phyloP scores from a whole-genome alignment of 2,329 filamentous ascomycete species.

The Calonectria henricotiae region DNA sequence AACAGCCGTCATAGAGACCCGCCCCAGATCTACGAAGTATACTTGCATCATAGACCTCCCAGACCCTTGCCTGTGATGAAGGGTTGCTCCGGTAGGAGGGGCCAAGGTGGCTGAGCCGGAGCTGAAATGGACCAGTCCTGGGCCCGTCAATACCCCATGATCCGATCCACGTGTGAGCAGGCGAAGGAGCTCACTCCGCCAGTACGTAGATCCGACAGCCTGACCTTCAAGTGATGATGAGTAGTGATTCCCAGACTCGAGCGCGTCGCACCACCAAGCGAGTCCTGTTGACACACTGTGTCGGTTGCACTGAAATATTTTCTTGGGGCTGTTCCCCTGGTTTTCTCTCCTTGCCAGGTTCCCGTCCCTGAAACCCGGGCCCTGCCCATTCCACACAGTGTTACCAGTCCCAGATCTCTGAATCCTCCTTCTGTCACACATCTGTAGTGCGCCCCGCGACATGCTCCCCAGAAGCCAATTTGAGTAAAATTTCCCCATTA shows the following conservation, averaged over 20 bases:
- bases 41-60: conserved; percentile 35
- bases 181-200: conserved; percentile 25
- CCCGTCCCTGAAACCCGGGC: conserved; percentile 37
- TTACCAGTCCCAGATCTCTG: conserved; percentile 32
- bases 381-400: conserved; percentile 36
- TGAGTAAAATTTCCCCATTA: neutral
- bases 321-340: conserved; percentile 20
- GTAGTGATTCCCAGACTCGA: neutral
- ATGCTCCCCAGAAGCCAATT: conserved; percentile 26
- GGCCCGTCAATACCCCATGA: conserved; percentile 17
- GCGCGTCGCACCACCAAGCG: conserved; percentile 9
- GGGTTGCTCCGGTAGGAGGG: conserved; percentile 28
- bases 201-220: conserved; percentile 4
- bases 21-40: conserved; percentile 36
- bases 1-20: conserved; percentile 35
- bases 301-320: neutral
- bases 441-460: conserved; percentile 4
- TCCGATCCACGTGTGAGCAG: conserved; percentile 14
- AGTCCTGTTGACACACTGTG: conserved; percentile 1
- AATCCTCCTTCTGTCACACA: conserved; percentile 29
- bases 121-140: conserved; percentile 28
- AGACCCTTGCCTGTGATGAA: conserved; percentile 24
- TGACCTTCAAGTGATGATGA: conserved; percentile 3
- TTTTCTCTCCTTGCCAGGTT: conserved; percentile 14
- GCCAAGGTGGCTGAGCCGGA: conserved; percentile 33